Conservation (phyloP, 208 protist species). For the Acanthamoeba triangularis region DNA sequence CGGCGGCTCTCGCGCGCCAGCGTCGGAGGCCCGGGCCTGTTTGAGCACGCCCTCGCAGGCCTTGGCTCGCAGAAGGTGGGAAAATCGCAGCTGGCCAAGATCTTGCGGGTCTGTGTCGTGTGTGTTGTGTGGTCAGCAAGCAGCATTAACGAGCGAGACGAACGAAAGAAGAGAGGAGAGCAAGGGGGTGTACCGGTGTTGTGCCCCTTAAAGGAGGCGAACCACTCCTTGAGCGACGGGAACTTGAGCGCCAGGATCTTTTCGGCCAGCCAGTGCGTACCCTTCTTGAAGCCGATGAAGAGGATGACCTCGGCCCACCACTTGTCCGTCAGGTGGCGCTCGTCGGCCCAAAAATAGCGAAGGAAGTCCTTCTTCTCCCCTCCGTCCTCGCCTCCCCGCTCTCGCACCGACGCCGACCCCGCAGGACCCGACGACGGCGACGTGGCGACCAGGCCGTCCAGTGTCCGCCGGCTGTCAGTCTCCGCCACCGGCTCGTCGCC, state of each 20-base stretch:
- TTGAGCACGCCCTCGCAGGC: conserved; percentile 57
- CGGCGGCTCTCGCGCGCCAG: not conserved
- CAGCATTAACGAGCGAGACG: not conserved
- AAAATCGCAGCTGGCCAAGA: conserved; percentile 42
- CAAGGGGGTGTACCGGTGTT: not conserved
- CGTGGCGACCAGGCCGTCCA: not conserved
- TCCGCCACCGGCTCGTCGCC: not conserved
- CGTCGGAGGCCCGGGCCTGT: not conserved
- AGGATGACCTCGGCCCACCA: conserved; percentile 39
- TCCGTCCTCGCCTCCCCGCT: not conserved
- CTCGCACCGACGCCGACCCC: not conserved
- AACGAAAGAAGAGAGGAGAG: not conserved
- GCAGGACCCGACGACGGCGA: not conserved
- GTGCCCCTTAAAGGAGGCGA: conserved; percentile 1
- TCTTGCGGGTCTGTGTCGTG: conserved; percentile 33
- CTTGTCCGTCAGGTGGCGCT: conserved; percentile 13
- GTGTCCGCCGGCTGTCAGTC: not conserved
- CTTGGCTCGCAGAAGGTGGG: conserved; percentile 50
- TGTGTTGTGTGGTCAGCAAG: too few species aligned
- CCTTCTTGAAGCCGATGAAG: conserved; percentile 33
- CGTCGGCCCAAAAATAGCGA: conserved; percentile 21
- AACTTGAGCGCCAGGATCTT: not conserved
- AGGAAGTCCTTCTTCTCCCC: conserved; percentile 27
- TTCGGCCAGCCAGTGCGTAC: conserved; percentile 14
- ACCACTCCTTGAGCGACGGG: conserved; percentile 21